A percentile compares a stretch with the other conserved stretches of the same genome.
These are phyloP conservation scores for Phialemoniopsis sp. DNA, from an alignment of 2,329 filamentous ascomycete genomes.

Conservation along the genomic window DNA sequence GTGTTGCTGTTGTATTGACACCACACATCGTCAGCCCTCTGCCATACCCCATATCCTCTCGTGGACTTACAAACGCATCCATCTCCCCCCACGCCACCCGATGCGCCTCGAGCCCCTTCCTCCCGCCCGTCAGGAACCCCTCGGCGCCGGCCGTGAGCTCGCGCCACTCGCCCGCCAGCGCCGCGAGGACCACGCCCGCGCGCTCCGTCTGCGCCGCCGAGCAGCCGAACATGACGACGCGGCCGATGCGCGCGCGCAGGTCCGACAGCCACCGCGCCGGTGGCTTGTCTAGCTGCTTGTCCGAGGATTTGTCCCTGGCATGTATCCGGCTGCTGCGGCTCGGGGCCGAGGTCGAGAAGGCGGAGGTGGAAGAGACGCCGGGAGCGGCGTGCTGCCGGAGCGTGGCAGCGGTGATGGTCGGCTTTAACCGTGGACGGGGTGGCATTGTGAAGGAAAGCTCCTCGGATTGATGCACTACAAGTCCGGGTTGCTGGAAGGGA, in stretches of 20 bases:
- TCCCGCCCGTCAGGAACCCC: slow-evolving; percentile 64
- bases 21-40: slow-evolving; percentile 17
- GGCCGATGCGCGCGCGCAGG: slow-evolving; percentile 63
- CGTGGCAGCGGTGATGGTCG: neutral
- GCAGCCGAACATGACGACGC: slow-evolving; percentile 72
- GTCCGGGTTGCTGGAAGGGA: too few relatives aligned
- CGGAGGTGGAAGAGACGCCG: neutral
- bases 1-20: slow-evolving; percentile 48
- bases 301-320: slow-evolving; percentile 9
- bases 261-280: slow-evolving; percentile 68
- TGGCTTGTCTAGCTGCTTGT: slow-evolving; percentile 16
- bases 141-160: slow-evolving; percentile 69
- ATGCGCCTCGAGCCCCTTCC: slow-evolving; percentile 60
- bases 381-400: slow-evolving; percentile 1
- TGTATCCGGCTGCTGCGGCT: slow-evolving; percentile 9
- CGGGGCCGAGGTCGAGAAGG: slow-evolving; percentile 7
- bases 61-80: slow-evolving; percentile 52
- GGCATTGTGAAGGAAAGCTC: slow-evolving; percentile 12
- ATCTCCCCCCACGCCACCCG: slow-evolving; percentile 82
- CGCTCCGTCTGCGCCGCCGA: slow-evolving; percentile 49
- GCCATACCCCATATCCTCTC: too few relatives aligned
- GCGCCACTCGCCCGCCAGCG: slow-evolving; percentile 64
- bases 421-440: slow-evolving; percentile 13
- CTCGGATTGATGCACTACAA: too few relatives aligned
- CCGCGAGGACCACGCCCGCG: slow-evolving; percentile 54